Evolutionary conservation across 108 stramenopile species (phyloP).

Genomic region (Tribonema minus): DNA sequence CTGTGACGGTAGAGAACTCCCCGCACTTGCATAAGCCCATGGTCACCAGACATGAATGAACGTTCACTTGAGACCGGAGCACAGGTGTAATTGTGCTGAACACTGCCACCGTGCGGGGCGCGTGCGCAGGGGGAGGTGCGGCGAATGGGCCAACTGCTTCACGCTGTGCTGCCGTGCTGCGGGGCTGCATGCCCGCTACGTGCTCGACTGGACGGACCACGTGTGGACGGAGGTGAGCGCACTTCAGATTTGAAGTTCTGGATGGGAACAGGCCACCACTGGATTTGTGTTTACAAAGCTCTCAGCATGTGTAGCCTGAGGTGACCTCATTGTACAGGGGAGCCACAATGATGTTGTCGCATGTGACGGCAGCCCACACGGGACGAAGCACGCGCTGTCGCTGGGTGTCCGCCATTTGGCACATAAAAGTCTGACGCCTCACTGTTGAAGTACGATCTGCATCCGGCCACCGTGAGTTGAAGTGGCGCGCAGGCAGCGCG

Average conservation of each 20-base stretch:
- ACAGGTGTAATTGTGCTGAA: no score
- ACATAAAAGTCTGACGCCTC: no score
- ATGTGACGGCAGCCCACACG: neutral
- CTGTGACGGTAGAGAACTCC: no score
- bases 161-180: slow-evolving; percentile 72
- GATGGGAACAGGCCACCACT: neutral
- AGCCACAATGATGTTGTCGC: neutral
- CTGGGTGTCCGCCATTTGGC: neutral
- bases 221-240: slow-evolving; percentile 85
- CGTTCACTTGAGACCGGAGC: no score
- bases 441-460: no score
- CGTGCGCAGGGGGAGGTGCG: slow-evolving; percentile 75
- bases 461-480: no score
- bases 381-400: neutral
- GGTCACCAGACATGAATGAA: no score
- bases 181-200: slow-evolving; percentile 85
- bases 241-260: neutral
- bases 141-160: slow-evolving; percentile 97
- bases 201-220: slow-evolving; percentile 93
- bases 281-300: neutral
- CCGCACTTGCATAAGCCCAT: no score
- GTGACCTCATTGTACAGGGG: neutral
- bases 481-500: no score
- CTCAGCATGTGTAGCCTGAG: neutral
- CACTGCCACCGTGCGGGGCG: no score